Base-by-base conservation (phyloP, 306 rosid genomes). In the Castanea mollissima region DNA sequence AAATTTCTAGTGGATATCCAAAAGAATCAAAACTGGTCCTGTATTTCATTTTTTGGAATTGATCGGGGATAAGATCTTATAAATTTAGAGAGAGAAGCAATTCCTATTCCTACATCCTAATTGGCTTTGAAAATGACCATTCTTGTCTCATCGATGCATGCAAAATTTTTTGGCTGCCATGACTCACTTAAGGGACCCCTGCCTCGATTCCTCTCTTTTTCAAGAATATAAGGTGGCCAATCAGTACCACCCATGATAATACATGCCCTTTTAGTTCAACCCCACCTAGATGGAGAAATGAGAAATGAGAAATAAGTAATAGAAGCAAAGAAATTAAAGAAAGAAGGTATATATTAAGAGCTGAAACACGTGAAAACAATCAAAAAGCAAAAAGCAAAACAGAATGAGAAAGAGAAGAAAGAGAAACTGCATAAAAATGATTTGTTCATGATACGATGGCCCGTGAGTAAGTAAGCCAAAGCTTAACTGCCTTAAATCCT, bases 21-120 rank as follows among this genome's bases (percentile, higher is more conserved):
- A 14, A 80, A 76, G 35, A 15, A 18, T 32, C 49, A 19, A 65
- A 65, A 8, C 80, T 84, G 85, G 79, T 80, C 87, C 84, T 76
- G 41, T 56, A 63, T 64, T n/a, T 64, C 44, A 27, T 20, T 29
- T 29, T 27, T 10, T 27, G 70, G 44, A 6, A 3, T 8, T 25
- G n/a, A 34, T 31, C 49, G 14, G 10, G 74, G 80, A 77, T 84
- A 84, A 76, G 84, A 73, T 77, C 54, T 76, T 19, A 11, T 0
- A 63, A 29, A 21, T 54, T 51, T 20, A 34, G 14, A 32, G 35
- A 21, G 31, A 69, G 60, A 78, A 41, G 46, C 46, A 41, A 41
- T 41, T 41, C 46, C 72, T 68, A 29, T 59, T 32, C 21, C 70
- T 25, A 32, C 44, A 16, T 68, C 72, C 72, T 68, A 68, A 58